Conservation (phyloP, 768 basidiomycete species). For the Collybia mongolica region DNA sequence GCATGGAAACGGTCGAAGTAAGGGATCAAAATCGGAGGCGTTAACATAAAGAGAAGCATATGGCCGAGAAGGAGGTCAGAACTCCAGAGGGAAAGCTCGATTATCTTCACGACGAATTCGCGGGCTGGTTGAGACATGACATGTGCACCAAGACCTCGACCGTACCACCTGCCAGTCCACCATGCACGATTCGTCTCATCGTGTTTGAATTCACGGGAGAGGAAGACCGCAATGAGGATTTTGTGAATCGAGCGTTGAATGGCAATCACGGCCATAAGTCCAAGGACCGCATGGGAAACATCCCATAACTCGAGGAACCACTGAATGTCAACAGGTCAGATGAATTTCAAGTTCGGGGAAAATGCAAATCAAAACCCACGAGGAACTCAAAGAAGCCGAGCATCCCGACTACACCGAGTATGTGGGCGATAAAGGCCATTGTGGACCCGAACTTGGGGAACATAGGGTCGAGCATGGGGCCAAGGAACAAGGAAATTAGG, state of each 20-base stretch:
- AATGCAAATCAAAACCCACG: conserved; percentile 43
- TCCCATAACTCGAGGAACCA: conserved; percentile 97
- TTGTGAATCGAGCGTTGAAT: conserved; percentile 95
- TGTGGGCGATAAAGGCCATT: conserved; percentile 89
- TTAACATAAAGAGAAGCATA: conserved; percentile 86
- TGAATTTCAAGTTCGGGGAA: not conserved
- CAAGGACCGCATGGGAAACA: conserved; percentile 88
- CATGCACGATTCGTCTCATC: conserved; percentile 98
- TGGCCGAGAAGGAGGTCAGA: conserved; percentile 91
- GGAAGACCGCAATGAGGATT: conserved; percentile 88
- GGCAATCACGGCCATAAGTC: conserved; percentile 86
- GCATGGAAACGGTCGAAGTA: conserved; percentile 92
- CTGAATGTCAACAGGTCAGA: conserved; percentile 32
- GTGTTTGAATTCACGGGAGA: conserved; percentile 98
- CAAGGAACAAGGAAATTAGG: conserved; percentile 87
- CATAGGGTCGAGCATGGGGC: conserved; percentile 81
- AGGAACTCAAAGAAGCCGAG: conserved; percentile 96
- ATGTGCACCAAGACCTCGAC: conserved; percentile 85
- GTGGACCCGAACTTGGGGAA: conserved; percentile 90
- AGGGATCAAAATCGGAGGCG: conserved; percentile 84
- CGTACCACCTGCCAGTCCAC: conserved; percentile 99
- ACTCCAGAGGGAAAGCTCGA: conserved; percentile 94
- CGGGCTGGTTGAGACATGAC: conserved; percentile 98
- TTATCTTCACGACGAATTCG: conserved; percentile 97
- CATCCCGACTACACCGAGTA: conserved; percentile 80